A percentile compares a stretch with the other conserved stretches of the same genome.
phyloP scores from a whole-genome alignment of 306 rosid species.

The Gastrolobium bilobum region DNA sequence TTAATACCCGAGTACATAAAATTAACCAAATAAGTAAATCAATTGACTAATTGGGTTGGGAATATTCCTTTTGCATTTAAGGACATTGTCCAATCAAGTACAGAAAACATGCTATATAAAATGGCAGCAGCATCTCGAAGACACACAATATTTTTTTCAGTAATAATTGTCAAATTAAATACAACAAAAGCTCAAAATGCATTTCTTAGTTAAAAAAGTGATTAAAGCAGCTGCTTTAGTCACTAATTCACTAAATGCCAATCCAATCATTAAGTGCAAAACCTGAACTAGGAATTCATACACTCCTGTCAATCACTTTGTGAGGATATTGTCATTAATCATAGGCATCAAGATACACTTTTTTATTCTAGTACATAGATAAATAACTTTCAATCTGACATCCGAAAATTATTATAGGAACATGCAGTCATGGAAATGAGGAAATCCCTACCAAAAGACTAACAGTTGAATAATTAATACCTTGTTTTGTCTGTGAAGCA shows the following conservation, averaged over 20 bases:
- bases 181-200: conserved; percentile 35
- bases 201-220: conserved; percentile 36
- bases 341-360: conserved; percentile 18
- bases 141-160: background rate
- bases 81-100: conserved; percentile 23
- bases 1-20: conserved; percentile 17
- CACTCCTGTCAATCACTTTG: conserved; percentile 19
- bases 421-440: conserved; percentile 37
- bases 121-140: conserved; percentile 19
- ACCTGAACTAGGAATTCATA: conserved; percentile 45
- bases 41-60: conserved; percentile 11
- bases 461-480: conserved; percentile 55
- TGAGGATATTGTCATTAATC: conserved; percentile 27
- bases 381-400: conserved; percentile 33
- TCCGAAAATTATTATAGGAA: conserved; percentile 20
- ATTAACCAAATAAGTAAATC: conserved; percentile 35
- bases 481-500: conserved; percentile 73
- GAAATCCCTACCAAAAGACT: conserved; percentile 20
- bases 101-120: background rate
- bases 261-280: conserved; percentile 29
- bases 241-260: conserved; percentile 11
- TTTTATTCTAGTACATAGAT: conserved; percentile 5
- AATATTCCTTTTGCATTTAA: conserved; percentile 14
- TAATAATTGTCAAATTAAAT: conserved; percentile 16
- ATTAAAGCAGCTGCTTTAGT: conserved; percentile 4